These are phyloP conservation scores for Schizosaccharomyces versatilis DNA, from an alignment of 1,139 yeast genomes.

Conservation along the genomic window DNA sequence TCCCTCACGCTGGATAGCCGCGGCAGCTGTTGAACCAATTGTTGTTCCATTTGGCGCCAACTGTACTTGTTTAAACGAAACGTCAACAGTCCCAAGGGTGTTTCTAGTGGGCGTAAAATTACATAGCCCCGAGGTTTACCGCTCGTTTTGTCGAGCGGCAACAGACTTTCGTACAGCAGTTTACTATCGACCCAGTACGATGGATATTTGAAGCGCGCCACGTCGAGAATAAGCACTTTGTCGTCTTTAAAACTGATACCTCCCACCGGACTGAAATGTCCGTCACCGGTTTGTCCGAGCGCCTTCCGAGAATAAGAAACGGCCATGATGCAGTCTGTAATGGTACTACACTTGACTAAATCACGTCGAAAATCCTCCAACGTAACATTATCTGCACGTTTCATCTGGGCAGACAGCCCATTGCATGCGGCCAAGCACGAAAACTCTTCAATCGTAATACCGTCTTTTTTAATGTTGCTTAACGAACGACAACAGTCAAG, in stretches of 20 bases:
- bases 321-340: slow-evolving; percentile 3
- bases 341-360: neutral
- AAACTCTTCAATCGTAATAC: slow-evolving; percentile 6
- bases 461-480: neutral
- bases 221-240: slow-evolving; percentile 3
- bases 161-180: slow-evolving; percentile 2
- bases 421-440: slow-evolving; percentile 5
- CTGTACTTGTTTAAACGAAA: neutral
- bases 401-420: slow-evolving; percentile 2
- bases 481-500: slow-evolving; percentile 5
- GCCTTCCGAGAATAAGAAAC: slow-evolving; percentile 3
- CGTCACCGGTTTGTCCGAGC: slow-evolving; percentile 5
- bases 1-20: neutral
- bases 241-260: slow-evolving; percentile 1
- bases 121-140: slow-evolving; percentile 4
- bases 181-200: slow-evolving; percentile 5
- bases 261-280: slow-evolving; percentile 6
- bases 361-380: slow-evolving; percentile 2
- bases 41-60: neutral
- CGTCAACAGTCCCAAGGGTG: neutral
- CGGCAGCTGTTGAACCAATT: neutral
- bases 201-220: slow-evolving; percentile 6
- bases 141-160: slow-evolving; percentile 1
- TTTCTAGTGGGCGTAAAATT: neutral
- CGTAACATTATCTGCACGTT: neutral